Base-by-base conservation (phyloP, 108 stramenopile species). In the Conticribra guillardii region DNA sequence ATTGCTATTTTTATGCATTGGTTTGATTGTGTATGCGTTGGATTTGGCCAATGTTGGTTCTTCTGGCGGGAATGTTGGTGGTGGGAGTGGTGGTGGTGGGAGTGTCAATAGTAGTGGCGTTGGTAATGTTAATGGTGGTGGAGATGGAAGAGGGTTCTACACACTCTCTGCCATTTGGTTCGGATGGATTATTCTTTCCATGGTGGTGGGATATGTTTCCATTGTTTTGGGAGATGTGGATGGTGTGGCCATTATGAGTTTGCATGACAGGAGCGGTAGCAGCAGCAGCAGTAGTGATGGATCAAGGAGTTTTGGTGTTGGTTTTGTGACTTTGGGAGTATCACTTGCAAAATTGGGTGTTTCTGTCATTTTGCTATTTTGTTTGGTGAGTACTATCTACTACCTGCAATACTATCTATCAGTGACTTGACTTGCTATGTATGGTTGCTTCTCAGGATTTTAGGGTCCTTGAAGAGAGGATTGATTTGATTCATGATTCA, bases 31-130 rank as follows among this genome's bases (percentile, higher is more conserved):
- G 47, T 89, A 89, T 67, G 81, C 73, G 16, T 23, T 87, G 69
- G 89, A 91, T 68, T 44, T 91, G 69, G 70, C 85, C 55, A 85
- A 91, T 78, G 45, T 73, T 24, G 82, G 88, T 37, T 76, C 83
- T 30, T 2, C 7, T 4, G 3, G 1, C 17, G 27, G 53, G 1
- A n/a, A 4, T 3, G 31, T 17, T 16, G 18, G 55, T 16, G 59
- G 75, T 4, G 3, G 1, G 22, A 18, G 53, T 4, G 19, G 7
- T 3, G 31, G 22, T 16, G 18, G 55, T 16, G 59, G 75, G 1
- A 21, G 60, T 17, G 56, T n/a, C n/a, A 76, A 85, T 44, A 4
- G 22, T 57, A 45, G 50, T 69, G 17, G 34, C 69, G n/a, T 53
- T 67, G 26, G 61, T 76, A 27, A 50, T 24, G 26, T 23, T 22